phyloP scores from a whole-genome alignment of 352 stramenopile species.

The Aphanomyces cochlioides region DNA sequence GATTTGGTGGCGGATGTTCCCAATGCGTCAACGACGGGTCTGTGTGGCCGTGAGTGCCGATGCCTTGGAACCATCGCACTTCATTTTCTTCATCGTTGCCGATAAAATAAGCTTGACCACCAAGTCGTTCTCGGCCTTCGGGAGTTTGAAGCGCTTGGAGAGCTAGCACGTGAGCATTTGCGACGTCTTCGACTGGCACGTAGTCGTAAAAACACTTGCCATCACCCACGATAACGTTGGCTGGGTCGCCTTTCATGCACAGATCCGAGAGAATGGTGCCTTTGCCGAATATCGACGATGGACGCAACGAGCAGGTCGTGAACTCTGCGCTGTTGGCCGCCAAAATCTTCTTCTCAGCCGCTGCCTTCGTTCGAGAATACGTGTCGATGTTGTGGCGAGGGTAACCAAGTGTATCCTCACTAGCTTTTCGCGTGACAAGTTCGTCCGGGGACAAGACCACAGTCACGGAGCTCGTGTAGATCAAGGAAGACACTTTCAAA shows the following conservation, averaged over 20 bases:
- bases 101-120: slow-evolving; percentile 37
- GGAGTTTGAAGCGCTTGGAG: neutral
- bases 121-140: neutral
- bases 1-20: neutral
- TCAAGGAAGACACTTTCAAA: neutral
- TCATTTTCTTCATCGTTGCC: slow-evolving; percentile 32
- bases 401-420: neutral
- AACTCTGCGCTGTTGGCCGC: neutral
- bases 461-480: neutral
- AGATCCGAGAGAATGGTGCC: neutral
- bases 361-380: neutral
- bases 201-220: neutral
- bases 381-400: neutral
- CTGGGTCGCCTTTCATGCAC: neutral
- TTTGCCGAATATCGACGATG: neutral
- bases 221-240: no score
- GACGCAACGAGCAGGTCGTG: neutral
- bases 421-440: neutral
- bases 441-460: neutral
- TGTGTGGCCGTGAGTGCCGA: neutral
- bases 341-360: neutral
- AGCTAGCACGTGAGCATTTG: neutral
- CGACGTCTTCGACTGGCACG: neutral
- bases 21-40: neutral
- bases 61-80: neutral